Percentiles rank a stretch among this genome's conserved stretches.
These are phyloP conservation scores for Albatrellus ellisii DNA, from an alignment of 768 basidiomycete genomes.

Conservation along the genomic window DNA sequence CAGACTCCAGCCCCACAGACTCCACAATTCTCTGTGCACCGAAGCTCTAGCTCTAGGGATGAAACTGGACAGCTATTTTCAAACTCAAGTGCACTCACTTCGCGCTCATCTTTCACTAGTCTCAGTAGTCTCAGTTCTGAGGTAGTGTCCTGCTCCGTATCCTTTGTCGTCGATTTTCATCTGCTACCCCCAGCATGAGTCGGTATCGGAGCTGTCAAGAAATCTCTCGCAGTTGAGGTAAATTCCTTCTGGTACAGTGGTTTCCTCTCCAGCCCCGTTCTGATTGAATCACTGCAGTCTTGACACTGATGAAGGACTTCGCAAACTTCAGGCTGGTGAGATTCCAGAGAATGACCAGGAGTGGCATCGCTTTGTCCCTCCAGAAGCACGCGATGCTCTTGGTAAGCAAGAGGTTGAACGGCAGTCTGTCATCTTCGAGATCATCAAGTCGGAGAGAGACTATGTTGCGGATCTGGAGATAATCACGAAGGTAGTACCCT, in stretches of 20 bases:
- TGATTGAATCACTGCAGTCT: slow-evolving; percentile 25
- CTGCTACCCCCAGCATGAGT: too few species aligned
- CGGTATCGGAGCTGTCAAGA: too few species aligned
- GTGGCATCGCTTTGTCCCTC: slow-evolving; percentile 72
- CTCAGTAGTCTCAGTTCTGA: neutral
- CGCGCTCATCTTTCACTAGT: slow-evolving; percentile 2
- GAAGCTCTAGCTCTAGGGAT: neutral
- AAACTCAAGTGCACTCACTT: neutral
- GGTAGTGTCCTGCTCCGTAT: slow-evolving; percentile 3
- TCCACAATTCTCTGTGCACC: slow-evolving; percentile 3
- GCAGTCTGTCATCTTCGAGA: slow-evolving; percentile 80
- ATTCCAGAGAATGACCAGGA: slow-evolving; percentile 60
- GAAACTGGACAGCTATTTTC: neutral
- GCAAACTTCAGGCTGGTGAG: slow-evolving; percentile 53
- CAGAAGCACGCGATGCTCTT: slow-evolving; percentile 55
- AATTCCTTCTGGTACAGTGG: too few species aligned
- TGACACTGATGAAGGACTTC: slow-evolving; percentile 48
- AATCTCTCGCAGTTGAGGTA: too few species aligned
- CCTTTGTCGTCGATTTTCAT: neutral
- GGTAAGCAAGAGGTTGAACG: slow-evolving; percentile 70
- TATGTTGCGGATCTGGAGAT: slow-evolving; percentile 75
- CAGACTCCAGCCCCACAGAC: slow-evolving; percentile 16
- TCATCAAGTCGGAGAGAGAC: slow-evolving; percentile 81
- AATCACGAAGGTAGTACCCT: slow-evolving; percentile 41
- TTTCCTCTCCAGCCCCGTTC: too few species aligned